These are phyloP conservation scores for Pneumocystis jirovecii DNA, from an alignment of 1,139 yeast species.

Conservation along the genomic window DNA sequence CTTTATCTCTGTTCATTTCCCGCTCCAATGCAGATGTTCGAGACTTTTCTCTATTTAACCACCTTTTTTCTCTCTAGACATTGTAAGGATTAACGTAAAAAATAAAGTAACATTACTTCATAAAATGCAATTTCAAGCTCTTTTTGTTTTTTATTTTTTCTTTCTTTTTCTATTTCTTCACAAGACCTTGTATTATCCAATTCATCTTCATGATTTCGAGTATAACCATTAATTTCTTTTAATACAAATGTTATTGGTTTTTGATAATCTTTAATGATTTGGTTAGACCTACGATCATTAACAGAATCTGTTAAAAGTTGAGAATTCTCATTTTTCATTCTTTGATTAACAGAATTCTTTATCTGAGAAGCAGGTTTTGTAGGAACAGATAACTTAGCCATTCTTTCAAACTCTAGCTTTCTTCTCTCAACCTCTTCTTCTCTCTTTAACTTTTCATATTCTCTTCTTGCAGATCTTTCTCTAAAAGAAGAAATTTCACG, in stretches of 20 bases:
- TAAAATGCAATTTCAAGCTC: conserved; percentile 14
- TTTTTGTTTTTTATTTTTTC: conserved; percentile 12
- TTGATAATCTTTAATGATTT: background rate
- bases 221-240: background rate
- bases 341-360: background rate
- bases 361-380: background rate
- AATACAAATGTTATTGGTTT: background rate
- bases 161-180: conserved; percentile 14
- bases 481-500: conserved; percentile 24
- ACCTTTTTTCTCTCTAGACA: conserved; percentile 14
- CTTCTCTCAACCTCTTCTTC: conserved; percentile 15
- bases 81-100: background rate
- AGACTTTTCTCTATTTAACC: conserved; percentile 16
- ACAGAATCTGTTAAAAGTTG: background rate
- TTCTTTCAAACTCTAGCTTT: conserved; percentile 2
- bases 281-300: background rate
- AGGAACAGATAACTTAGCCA: background rate
- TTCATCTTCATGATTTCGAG: background rate
- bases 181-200: conserved; percentile 7
- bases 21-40: conserved; percentile 16
- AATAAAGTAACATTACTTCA: conserved; percentile 2
- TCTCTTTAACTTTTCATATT: conserved; percentile 17
- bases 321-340: background rate
- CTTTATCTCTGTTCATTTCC: conserved; percentile 13
- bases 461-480: conserved; percentile 20